These are phyloP conservation scores for Erythrobasidium hasegawianum DNA, from an alignment of 1,284 basidiomycete species.

Conservation along the genomic window DNA sequence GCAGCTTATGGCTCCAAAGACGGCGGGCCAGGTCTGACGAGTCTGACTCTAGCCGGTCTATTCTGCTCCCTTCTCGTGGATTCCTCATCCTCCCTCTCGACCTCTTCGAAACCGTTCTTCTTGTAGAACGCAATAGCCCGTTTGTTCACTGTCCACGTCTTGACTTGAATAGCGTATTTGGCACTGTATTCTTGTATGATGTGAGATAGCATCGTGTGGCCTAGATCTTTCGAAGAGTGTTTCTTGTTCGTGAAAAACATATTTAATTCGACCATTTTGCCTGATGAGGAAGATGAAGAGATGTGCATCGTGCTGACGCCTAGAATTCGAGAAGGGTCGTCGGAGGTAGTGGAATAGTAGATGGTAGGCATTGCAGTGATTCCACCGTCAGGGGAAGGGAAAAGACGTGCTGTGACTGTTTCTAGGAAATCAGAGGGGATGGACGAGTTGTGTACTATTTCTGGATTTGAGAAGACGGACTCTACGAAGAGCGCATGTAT, in stretches of 20 bases:
- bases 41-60: not conserved
- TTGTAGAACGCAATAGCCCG: conserved; percentile 1
- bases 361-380: not conserved
- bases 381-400: not conserved
- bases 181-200: not conserved
- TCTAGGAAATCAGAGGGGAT: conserved; percentile 1
- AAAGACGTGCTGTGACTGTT: not conserved
- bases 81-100: not conserved
- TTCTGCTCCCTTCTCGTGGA: not conserved
- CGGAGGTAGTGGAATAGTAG: not conserved
- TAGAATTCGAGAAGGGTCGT: not conserved
- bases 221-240: not conserved
- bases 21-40: not conserved
- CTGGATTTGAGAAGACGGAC: not conserved
- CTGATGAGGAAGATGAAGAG: not conserved
- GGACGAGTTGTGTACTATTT: not conserved
- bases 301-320: not conserved
- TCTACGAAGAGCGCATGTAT: not conserved
- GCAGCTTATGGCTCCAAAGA: too few species aligned
- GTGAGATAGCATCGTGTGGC: not conserved
- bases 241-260: not conserved
- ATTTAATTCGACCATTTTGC: not conserved
- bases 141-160: conserved; percentile 3
- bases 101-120: not conserved
- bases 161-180: not conserved